Base-by-base conservation (phyloP, 768 basidiomycete genomes). In the Lentinus tigrinus region DNA sequence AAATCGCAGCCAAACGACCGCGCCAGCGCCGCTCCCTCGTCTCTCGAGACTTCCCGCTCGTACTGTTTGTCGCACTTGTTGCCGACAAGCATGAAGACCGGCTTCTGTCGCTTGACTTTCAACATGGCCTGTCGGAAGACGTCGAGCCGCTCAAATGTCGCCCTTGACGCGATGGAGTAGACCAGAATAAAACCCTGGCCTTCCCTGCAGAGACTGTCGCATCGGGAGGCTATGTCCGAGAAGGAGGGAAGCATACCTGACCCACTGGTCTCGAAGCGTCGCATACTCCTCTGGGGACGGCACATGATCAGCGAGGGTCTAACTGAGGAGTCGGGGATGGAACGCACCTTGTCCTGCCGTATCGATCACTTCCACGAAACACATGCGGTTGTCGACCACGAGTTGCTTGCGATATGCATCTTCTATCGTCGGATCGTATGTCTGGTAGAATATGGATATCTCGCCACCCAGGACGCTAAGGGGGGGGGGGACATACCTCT, bases 401-500 rank as follows among this genome's bases (percentile, higher is more conserved):
- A 95, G 83, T 72, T 95, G 93, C 73, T 95, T 96, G 68, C 95
- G 84, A 76, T 98, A 97, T 62, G 94, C 94, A 73, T 97, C 95
- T 77, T 98, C 95, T 84, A 98, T 98, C 66, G 95, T 98, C 56
- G 95, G 95, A 78, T 98, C 95, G 74, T 98, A 98, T 52, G 93
- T 93, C 93, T 96, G 47, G 37, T 48, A 62, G 28, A 51, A 43
- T 64, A 23, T 61, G 21, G 52, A 47, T 40, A 47, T 28, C 57
- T 60, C 19, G 40, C 10, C 10, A 17, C 31, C 19, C n/a, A 24
- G 17, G n/a, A 38, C 19, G n/a, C n/a, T n/a, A n/a, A n/a, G 46
- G 47, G 23, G 16, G 26, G 16, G 24, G 51, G 17, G 40, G 23
- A 40, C 40, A 39, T 34, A 64, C 63, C 63, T 64, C 63, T 64